Percentiles rank a stretch among this genome's conserved stretches.
Evolutionary conservation across 495 filamentous ascomycete genomes (phyloP).

Genomic region (Cercophora sp.): DNA sequence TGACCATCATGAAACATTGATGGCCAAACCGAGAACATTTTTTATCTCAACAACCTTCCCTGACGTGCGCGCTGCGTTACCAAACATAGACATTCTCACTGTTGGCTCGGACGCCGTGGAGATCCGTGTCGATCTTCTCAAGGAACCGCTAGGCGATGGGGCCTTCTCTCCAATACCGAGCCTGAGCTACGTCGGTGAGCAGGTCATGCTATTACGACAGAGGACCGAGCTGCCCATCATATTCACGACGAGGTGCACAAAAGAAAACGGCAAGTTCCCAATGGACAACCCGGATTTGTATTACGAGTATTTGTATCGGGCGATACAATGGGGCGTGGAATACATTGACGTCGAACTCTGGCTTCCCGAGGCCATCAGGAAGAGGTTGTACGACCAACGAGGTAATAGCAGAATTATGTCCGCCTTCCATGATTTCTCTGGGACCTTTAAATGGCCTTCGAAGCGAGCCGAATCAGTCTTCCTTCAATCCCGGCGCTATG

Average conservation of each 20-base stretch:
- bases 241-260: slow-evolving; percentile 75
- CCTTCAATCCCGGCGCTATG: slow-evolving; percentile 63
- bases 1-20: slow-evolving; percentile 66
- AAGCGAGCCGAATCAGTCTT: slow-evolving; percentile 64
- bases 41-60: slow-evolving; percentile 85
- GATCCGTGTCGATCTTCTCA: slow-evolving; percentile 73
- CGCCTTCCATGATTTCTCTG: slow-evolving; percentile 82
- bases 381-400: slow-evolving; percentile 59
- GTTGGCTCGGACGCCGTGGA: slow-evolving; percentile 82
- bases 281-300: slow-evolving; percentile 72
- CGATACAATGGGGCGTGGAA: slow-evolving; percentile 81
- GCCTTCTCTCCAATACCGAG: slow-evolving; percentile 60
- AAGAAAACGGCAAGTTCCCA: slow-evolving; percentile 76
- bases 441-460: slow-evolving; percentile 76
- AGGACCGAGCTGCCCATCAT: slow-evolving; percentile 83
- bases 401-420: slow-evolving; percentile 80
- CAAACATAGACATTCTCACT: slow-evolving; percentile 78
- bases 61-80: slow-evolving; percentile 75
- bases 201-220: slow-evolving; percentile 76
- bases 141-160: slow-evolving; percentile 62
- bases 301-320: slow-evolving; percentile 71
- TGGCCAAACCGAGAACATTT: slow-evolving; percentile 71
- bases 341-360: slow-evolving; percentile 85
- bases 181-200: slow-evolving; percentile 77
- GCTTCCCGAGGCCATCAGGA: slow-evolving; percentile 72